Evolutionary conservation across 2,329 filamentous ascomycete species (phyloP).

Genomic region (Neopestalotiopsis sp.): DNA sequence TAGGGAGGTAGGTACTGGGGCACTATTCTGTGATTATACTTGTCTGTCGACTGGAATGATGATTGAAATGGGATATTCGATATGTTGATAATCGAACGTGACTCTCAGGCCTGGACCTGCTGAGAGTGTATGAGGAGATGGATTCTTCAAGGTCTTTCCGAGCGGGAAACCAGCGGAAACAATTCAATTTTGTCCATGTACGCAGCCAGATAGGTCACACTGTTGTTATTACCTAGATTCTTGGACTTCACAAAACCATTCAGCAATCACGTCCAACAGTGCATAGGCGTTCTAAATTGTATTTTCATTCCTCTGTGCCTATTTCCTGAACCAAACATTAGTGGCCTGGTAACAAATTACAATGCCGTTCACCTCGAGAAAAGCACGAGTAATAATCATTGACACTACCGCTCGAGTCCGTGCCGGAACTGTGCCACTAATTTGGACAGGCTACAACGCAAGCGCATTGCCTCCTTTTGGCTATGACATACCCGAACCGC

Average conservation of each 20-base stretch:
- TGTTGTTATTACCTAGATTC: no score
- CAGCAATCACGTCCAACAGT: no score
- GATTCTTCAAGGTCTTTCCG: no score
- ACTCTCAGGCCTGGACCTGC: not conserved
- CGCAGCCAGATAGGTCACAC: no score
- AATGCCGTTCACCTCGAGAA: not conserved
- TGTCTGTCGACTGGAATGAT: not conserved
- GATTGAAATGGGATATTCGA: not conserved
- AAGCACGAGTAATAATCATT: conserved; percentile 8
- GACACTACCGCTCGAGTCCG: not conserved
- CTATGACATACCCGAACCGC: not conserved
- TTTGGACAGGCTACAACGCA: not conserved
- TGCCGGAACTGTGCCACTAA: not conserved
- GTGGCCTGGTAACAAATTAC: not conserved
- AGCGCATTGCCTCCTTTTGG: not conserved
- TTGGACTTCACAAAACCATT: no score
- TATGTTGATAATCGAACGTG: not conserved
- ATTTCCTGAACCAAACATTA: not conserved
- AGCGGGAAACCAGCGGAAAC: no score
- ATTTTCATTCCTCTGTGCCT: no score
- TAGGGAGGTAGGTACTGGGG: no score
- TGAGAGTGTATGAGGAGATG: no score
- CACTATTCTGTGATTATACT: no score
- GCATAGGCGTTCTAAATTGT: no score
- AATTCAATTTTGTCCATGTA: no score